Evolutionary conservation across 2,329 filamentous ascomycete genomes (phyloP).

Genomic region (Hypoxylon sp.): DNA sequence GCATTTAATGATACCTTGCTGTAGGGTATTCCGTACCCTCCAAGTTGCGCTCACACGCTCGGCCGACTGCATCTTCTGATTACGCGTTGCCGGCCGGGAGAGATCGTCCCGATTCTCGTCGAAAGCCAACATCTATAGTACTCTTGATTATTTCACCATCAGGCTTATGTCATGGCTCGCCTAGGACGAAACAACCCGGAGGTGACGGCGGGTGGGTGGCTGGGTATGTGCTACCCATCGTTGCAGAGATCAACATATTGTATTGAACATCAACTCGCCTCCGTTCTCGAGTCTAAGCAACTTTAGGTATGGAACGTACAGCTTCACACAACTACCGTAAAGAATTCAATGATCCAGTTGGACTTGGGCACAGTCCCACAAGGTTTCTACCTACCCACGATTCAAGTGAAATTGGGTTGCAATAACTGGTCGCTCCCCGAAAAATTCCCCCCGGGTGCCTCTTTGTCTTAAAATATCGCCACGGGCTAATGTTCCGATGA

Average conservation of each 20-base stretch:
- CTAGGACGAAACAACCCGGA: conserved; percentile 21
- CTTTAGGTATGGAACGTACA: conserved; percentile 23
- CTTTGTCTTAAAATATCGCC: conserved; percentile 33
- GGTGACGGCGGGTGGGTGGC: conserved; percentile 15
- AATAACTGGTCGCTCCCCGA: conserved; percentile 4
- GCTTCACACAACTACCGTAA: conserved; percentile 7
- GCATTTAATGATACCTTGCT: conserved; percentile 32
- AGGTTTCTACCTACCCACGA: conserved; percentile 1
- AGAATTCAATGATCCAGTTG: conserved; percentile 3
- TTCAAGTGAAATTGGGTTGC: background rate
- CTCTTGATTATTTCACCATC: conserved; percentile 35
- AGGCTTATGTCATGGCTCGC: conserved; percentile 35
- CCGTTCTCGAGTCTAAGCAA: conserved; percentile 15
- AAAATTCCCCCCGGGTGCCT: background rate
- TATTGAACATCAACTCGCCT: conserved; percentile 38
- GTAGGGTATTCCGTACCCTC: conserved; percentile 30
- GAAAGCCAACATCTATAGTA: background rate
- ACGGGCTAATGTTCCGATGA: conserved; percentile 36
- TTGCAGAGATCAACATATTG: conserved; percentile 37
- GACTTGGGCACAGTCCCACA: conserved; percentile 9
- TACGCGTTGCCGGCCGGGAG: conserved; percentile 34
- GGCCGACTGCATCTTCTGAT: conserved; percentile 38
- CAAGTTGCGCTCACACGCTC: conserved; percentile 16
- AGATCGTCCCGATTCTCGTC: conserved; percentile 14
- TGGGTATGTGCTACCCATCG: conserved; percentile 32